These are phyloP conservation scores for Aureobasidium pullulans DNA, from an alignment of 2,329 filamentous ascomycete species.

Conservation along the genomic window DNA sequence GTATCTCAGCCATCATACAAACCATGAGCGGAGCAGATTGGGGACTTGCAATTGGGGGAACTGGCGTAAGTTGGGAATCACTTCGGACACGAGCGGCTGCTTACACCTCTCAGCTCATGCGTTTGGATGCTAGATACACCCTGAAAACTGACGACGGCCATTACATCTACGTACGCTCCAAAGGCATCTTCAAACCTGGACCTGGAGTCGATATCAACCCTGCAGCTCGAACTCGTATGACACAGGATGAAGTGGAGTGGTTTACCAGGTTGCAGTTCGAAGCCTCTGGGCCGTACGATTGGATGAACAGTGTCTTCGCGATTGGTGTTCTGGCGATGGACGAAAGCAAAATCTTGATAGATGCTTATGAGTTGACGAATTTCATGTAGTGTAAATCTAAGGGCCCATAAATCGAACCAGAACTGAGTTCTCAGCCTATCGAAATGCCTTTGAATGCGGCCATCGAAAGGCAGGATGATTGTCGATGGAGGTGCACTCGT, in stretches of 20 bases:
- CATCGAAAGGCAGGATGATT: too few relatives aligned
- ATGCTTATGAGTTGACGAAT: conserved; percentile 22
- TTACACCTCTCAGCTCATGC: conserved; percentile 17
- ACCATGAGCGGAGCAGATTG: conserved; percentile 20
- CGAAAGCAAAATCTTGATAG: conserved; percentile 20
- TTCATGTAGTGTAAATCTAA: conserved; percentile 9
- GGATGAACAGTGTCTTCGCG: conserved; percentile 20
- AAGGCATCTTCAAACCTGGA: conserved; percentile 17
- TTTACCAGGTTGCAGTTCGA: conserved; percentile 22
- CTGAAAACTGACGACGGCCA: conserved; percentile 19
- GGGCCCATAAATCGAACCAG: too few relatives aligned
- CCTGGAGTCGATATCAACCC: not conserved
- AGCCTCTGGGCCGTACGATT: conserved; percentile 19
- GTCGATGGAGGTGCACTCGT: not conserved
- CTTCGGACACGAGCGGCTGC: not conserved
- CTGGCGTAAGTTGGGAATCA: conserved; percentile 12
- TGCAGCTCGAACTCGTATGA: conserved; percentile 13
- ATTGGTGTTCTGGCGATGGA: conserved; percentile 21
- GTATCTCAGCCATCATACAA: conserved; percentile 17
- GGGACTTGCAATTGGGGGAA: conserved; percentile 15
- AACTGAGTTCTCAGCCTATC: too few relatives aligned
- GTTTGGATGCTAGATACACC: conserved; percentile 20
- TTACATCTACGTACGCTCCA: conserved; percentile 20
- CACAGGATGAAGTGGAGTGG: conserved; percentile 20
- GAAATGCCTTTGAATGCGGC: too few relatives aligned